Evolutionary conservation across 1,284 basidiomycete genomes (phyloP).

Genomic region (Cronartium quercuum): DNA sequence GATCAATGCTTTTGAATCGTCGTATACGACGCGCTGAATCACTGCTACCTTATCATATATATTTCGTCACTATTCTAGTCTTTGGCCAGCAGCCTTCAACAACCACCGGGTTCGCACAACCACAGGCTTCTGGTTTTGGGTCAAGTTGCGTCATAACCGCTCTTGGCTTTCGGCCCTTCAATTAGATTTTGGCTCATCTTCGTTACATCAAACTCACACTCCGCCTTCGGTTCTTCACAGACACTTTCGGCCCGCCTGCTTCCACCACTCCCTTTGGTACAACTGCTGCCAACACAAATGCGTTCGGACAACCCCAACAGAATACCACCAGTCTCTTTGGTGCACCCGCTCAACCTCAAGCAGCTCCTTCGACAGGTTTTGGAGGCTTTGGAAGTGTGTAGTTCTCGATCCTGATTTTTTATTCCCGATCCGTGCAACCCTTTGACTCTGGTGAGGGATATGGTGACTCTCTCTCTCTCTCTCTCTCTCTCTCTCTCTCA

Average conservation of each 20-base stretch:
- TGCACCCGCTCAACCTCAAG: slow-evolving; percentile 24
- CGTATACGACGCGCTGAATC: neutral
- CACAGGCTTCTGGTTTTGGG: slow-evolving; percentile 26
- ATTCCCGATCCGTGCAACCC: neutral
- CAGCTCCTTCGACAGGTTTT: slow-evolving; percentile 19
- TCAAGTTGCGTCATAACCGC: slow-evolving; percentile 14
- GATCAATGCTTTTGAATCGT: neutral
- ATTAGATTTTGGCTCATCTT: neutral
- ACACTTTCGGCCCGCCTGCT: slow-evolving; percentile 26
- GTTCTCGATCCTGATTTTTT: neutral
- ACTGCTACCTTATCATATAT: neutral
- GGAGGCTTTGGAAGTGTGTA: slow-evolving; percentile 31
- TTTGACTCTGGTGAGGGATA: too few relatives aligned
- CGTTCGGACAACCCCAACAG: slow-evolving; percentile 37
- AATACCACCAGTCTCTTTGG: slow-evolving; percentile 31
- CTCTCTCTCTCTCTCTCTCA: neutral
- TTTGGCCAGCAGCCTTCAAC: slow-evolving; percentile 18
- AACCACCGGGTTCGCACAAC: slow-evolving; percentile 18
- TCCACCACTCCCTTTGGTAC: slow-evolving; percentile 17
- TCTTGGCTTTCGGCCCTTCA: neutral
- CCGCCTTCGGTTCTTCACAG: neutral
- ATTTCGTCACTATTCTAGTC: neutral
- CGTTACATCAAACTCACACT: neutral
- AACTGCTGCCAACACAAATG: slow-evolving; percentile 19
- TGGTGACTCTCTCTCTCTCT: neutral